Conservation (phyloP, 2,329 filamentous ascomycete species). For the Cladosporium velox region DNA sequence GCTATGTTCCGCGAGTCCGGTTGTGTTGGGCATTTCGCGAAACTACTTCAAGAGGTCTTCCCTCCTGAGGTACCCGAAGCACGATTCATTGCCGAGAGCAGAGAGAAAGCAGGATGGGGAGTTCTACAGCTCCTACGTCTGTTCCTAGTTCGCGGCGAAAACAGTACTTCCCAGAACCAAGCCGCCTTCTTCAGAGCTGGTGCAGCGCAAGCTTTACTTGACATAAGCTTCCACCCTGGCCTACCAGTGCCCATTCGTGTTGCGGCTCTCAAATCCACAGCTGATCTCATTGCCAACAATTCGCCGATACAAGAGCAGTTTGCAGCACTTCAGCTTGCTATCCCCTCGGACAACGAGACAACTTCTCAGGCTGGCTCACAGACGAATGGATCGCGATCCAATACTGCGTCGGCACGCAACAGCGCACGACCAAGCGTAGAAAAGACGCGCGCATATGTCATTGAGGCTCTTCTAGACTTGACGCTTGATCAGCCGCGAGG, state of each 20-base stretch:
- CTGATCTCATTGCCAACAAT: slow-evolving; percentile 85
- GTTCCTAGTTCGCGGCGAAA: slow-evolving; percentile 79
- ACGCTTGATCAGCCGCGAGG: slow-evolving; percentile 67
- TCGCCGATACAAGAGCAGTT: slow-evolving; percentile 81
- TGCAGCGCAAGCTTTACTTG: slow-evolving; percentile 74
- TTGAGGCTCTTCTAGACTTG: slow-evolving; percentile 86
- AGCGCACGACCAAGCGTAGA: slow-evolving; percentile 35
- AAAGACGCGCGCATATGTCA: slow-evolving; percentile 69
- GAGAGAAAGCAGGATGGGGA: slow-evolving; percentile 92
- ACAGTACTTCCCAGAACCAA: slow-evolving; percentile 81
- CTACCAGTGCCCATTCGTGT: slow-evolving; percentile 77
- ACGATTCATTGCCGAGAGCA: slow-evolving; percentile 49
- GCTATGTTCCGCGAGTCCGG: slow-evolving; percentile 87
- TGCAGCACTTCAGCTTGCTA: slow-evolving; percentile 76
- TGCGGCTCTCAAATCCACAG: slow-evolving; percentile 82
- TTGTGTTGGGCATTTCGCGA: slow-evolving; percentile 70
- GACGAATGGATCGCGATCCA: slow-evolving; percentile 32
- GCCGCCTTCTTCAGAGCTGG: slow-evolving; percentile 81
- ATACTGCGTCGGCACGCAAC: slow-evolving; percentile 27
- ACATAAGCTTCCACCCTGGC: slow-evolving; percentile 74
- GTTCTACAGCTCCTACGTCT: slow-evolving; percentile 82
- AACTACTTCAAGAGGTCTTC: slow-evolving; percentile 60
- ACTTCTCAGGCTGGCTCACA: slow-evolving; percentile 27
- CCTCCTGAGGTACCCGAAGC: slow-evolving; percentile 42
- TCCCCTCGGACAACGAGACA: slow-evolving; percentile 27